A percentile compares a stretch with the other conserved stretches of the same genome.
Conservation (phyloP, 371 early-diverging fungal species). For the Smittium mucronatum region DNA sequence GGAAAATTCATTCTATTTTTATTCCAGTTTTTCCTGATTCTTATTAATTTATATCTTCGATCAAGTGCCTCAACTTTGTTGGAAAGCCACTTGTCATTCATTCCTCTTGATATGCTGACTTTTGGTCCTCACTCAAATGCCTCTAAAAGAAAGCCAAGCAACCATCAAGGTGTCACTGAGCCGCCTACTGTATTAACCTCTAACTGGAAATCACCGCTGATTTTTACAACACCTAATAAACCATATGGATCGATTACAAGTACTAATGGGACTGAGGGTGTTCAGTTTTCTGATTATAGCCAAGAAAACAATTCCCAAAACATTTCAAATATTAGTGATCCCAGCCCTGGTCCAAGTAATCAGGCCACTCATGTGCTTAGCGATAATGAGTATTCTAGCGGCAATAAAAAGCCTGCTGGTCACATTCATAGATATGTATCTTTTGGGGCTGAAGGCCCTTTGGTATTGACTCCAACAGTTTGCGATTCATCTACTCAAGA, state of each 20-base stretch:
- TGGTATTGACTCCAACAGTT: too few species aligned
- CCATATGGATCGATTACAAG: conserved; percentile 18
- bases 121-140: not conserved
- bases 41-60: conserved; percentile 23
- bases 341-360: too few species aligned
- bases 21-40: conserved; percentile 24
- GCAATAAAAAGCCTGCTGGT: not conserved
- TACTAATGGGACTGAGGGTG: not conserved
- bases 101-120: conserved; percentile 23
- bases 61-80: conserved; percentile 23
- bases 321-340: not conserved
- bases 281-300: not conserved
- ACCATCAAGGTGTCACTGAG: conserved; percentile 16
- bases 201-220: conserved; percentile 15
- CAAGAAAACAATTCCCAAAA: not conserved
- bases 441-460: too few species aligned
- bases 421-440: not conserved
- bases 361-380: too few species aligned
- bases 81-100: conserved; percentile 20
- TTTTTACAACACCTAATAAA: conserved; percentile 17
- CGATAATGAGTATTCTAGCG: too few species aligned
- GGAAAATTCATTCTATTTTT: conserved; percentile 24
- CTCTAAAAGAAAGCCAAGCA: not conserved
- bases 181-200: conserved; percentile 23
- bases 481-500: too few species aligned